phyloP scores from a whole-genome alignment of 1,284 basidiomycete species.

The Baeospora myosura region DNA sequence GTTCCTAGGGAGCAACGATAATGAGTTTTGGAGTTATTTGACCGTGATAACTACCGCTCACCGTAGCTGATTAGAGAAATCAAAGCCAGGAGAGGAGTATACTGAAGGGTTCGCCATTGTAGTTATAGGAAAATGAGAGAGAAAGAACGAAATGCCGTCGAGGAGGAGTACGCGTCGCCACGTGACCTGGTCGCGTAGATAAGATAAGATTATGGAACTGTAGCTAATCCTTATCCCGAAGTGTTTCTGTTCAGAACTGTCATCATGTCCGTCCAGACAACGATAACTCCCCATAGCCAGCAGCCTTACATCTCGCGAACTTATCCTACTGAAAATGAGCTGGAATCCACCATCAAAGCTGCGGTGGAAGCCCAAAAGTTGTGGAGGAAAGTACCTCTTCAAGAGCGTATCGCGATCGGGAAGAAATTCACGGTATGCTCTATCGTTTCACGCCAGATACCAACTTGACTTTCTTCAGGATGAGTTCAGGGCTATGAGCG shows the following conservation, averaged over 20 bases:
- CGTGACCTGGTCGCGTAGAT: background rate
- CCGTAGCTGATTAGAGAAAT: slow-evolving; percentile 63
- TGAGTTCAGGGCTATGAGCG: slow-evolving; percentile 65
- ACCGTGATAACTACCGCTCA: slow-evolving; percentile 17
- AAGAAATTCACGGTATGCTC: slow-evolving; percentile 63
- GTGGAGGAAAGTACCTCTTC: slow-evolving; percentile 66
- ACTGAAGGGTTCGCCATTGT: slow-evolving; percentile 29
- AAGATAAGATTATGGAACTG: too few relatives aligned
- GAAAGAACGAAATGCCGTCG: too few relatives aligned
- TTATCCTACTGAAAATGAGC: slow-evolving; percentile 50
- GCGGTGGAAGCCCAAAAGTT: slow-evolving; percentile 62
- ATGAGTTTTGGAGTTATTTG: slow-evolving; percentile 1
- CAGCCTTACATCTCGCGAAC: slow-evolving; percentile 47
- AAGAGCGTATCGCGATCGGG: slow-evolving; percentile 69
- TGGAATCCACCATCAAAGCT: slow-evolving; percentile 52
- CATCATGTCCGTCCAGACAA: slow-evolving; percentile 56
- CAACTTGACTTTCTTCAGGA: slow-evolving; percentile 34
- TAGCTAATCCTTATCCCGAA: too few relatives aligned
- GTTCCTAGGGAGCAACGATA: slow-evolving; percentile 49
- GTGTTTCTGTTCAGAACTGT: too few relatives aligned
- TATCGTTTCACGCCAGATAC: background rate
- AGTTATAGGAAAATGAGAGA: slow-evolving; percentile 4
- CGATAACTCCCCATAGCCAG: slow-evolving; percentile 63
- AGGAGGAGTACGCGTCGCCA: slow-evolving; percentile 17
- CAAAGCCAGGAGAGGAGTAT: slow-evolving; percentile 52